Conservation (phyloP, 345 rosid species). For the Aquilaria malaccensis region DNA sequence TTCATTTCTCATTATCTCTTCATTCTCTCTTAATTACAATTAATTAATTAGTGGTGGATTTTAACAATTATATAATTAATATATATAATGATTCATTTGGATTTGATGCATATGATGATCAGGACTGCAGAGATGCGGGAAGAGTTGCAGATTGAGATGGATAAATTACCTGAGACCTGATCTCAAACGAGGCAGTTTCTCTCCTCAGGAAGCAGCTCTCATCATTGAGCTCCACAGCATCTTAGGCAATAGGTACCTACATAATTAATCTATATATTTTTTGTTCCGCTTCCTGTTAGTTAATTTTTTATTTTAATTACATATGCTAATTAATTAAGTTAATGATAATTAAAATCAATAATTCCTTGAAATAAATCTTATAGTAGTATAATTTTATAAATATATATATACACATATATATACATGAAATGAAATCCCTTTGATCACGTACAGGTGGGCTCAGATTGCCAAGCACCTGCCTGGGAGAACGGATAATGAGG, state of each 20-base stretch:
- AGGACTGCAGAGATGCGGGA: constrained; percentile 97
- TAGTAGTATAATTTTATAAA: not conserved
- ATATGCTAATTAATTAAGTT: not conserved
- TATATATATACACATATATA: not conserved
- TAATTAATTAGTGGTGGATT: no score
- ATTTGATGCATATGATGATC: constrained; percentile 5
- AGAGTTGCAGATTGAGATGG: constrained; percentile 98
- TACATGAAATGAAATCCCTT: not conserved
- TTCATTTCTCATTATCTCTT: not conserved
- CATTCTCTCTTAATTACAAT: no score
- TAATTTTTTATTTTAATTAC: not conserved
- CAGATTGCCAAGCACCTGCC: constrained; percentile 86
- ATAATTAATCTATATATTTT: not conserved
- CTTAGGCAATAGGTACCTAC: constrained; percentile 77
- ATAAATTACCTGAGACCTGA: constrained; percentile 93
- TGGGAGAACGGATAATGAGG: constrained; percentile 92
- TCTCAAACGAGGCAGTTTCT: constrained; percentile 92
- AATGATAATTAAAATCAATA: no score
- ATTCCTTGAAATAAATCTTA: no score
- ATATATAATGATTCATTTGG: not conserved
- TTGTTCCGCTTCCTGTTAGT: not conserved
- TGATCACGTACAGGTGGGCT: constrained; percentile 56
- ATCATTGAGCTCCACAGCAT: constrained; percentile 91
- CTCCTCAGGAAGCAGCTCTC: constrained; percentile 89
- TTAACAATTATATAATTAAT: no score